Conservation (phyloP, 345 rosid genomes). For the Linum lewisii region DNA sequence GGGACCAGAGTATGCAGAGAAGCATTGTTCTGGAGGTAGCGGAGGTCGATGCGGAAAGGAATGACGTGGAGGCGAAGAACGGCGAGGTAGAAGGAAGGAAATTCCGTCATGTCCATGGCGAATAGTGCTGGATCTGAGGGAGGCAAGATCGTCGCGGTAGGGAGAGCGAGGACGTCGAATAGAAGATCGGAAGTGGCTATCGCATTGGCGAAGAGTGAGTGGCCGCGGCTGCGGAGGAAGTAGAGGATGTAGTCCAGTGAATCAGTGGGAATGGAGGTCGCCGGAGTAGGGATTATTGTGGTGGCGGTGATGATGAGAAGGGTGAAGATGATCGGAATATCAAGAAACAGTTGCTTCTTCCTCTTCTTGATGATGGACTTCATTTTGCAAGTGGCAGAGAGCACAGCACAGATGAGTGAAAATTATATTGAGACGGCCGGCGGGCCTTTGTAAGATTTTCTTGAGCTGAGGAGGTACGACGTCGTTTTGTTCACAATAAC, state of each 20-base stretch:
- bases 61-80: background rate
- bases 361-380: too few relatives aligned
- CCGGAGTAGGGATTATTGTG: conserved; percentile 15
- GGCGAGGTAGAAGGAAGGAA: background rate
- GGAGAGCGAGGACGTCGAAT: conserved; percentile 35
- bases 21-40: background rate
- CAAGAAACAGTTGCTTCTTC: background rate
- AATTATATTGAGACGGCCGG: background rate
- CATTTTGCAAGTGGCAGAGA: background rate
- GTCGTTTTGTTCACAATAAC: conserved; percentile 26
- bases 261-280: conserved; percentile 20
- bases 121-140: background rate
- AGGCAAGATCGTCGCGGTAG: background rate
- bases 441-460: background rate
- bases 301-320: conserved; percentile 7
- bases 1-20: background rate
- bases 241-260: conserved; percentile 32
- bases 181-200: conserved; percentile 40
- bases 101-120: background rate
- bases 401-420: background rate
- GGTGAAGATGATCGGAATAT: background rate
- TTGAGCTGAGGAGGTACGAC: conserved; percentile 15
- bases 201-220: conserved; percentile 44
- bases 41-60: background rate
- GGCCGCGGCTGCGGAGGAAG: conserved; percentile 30